Evolutionary conservation across 768 basidiomycete genomes (phyloP), one percentile per base, ranked within the genome.

Genomic region (Mycena rosella): DNA sequence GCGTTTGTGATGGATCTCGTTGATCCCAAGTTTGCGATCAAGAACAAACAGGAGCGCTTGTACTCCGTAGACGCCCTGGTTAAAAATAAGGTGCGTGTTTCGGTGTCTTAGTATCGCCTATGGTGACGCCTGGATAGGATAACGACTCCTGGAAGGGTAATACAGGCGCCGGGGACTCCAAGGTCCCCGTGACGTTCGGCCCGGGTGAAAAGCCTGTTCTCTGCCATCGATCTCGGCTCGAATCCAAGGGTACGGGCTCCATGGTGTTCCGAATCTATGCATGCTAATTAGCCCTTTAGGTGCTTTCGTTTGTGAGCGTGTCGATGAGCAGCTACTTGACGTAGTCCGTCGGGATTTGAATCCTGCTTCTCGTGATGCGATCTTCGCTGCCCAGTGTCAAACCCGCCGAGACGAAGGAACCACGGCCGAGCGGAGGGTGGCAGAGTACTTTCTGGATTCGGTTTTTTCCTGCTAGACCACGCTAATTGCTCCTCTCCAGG

Each of bases 1-100:
- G 73, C 70, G 5, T 70, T 70, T 32, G 51, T 74, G 5, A 17
- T 75, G 20, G 67, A 75, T 57, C 36, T 68, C 10, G 51, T 65
- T 0, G 58, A 70, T 49, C 61, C 68, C 26, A 71, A 70, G 38
- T 73, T 60, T 34, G 36, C 63, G 22, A 44, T 74, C 34, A 47
- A n/a, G 15, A 57, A 71, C 42, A 68, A 71, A 14, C 36, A 66
- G 3, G 73, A n/a, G 60, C 7, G 42, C 47, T 18, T 34, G 69
- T 22, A 65, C 30, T 61, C 67, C 6, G 62, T 68, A 5, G 74
- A 74, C 47, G 66, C 68, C 0, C 55, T 75, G 10, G 67, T 75
- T 7, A 74, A 75, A 61, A 73, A 74, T 36, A 65, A 67, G 48
- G 74, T 74, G 30, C 11, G 59, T 36, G 5, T 17, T 9, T 20